phyloP scores from a whole-genome alignment of 139 green algal genomes.

The Mesotaenium endlicherianum region DNA sequence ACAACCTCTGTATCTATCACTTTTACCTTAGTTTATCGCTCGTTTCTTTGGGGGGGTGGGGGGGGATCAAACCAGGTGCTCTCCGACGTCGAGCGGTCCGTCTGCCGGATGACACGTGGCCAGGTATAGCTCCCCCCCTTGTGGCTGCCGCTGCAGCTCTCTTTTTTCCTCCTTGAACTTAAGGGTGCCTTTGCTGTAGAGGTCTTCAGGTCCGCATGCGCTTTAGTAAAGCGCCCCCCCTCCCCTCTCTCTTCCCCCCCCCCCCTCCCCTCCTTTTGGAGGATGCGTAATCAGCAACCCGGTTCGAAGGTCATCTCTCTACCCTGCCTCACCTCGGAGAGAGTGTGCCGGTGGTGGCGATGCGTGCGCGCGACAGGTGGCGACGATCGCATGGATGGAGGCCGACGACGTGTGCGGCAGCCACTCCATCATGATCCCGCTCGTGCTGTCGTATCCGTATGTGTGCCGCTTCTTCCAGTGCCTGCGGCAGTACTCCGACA shows the following conservation, averaged over 20 bases:
- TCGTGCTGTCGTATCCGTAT: conserved; percentile 77
- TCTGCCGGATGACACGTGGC: conserved; percentile 60
- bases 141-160: not conserved
- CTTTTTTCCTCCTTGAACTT: not conserved
- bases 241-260: not conserved
- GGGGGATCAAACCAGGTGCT: no score
- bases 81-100: conserved; percentile 69
- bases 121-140: not conserved
- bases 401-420: conserved; percentile 47
- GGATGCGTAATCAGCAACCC: no score
- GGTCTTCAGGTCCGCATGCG: not conserved
- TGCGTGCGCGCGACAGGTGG: conserved; percentile 38
- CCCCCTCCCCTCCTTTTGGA: not conserved
- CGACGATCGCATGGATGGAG: conserved; percentile 9
- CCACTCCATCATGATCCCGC: conserved; percentile 58
- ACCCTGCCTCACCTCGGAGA: no score
- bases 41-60: no score
- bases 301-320: no score
- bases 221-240: not conserved
- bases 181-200: not conserved
- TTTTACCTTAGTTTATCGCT: no score
- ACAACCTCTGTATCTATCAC: no score
- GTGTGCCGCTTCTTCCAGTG: conserved; percentile 86
- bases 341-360: no score
- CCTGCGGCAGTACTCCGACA: conserved; percentile 70